phyloP scores from a whole-genome alignment of 2,329 filamentous ascomycete genomes.

The Trichoderma guizhouense region DNA sequence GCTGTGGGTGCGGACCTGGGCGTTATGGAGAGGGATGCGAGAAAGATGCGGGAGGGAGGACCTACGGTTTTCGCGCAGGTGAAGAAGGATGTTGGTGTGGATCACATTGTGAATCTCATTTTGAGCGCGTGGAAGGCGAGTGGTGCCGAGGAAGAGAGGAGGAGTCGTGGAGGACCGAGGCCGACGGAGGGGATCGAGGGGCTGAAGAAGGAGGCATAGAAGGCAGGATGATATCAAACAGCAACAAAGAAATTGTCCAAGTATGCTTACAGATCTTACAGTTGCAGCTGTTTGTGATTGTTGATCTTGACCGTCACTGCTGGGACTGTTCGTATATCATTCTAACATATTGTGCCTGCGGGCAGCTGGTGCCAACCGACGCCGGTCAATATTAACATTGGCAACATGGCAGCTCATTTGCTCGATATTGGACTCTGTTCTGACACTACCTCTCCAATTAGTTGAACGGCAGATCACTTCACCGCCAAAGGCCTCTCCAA shows the following conservation, averaged over 20 bases:
- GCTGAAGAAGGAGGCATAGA: constrained; percentile 30
- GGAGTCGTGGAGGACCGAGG: constrained; percentile 53
- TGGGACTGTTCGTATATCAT: neutral
- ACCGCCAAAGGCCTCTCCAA: neutral
- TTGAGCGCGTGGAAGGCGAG: constrained; percentile 89
- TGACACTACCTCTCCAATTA: neutral
- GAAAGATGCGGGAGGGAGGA: constrained; percentile 92
- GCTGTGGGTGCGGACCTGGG: constrained; percentile 83
- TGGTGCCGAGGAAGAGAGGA: constrained; percentile 65
- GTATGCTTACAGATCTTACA: fast-evolving
- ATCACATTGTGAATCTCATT: constrained; percentile 84
- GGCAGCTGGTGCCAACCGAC: neutral
- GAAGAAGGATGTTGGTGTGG: constrained; percentile 83
- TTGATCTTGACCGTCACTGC: neutral
- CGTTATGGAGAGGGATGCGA: constrained; percentile 92
- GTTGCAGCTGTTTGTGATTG: neutral
- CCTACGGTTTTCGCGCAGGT: constrained; percentile 96
- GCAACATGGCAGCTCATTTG: no score
- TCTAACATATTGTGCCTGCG: neutral
- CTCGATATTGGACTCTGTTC: neutral
- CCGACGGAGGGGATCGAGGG: constrained; percentile 55
- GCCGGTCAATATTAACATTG: neutral
- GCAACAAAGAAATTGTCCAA: neutral
- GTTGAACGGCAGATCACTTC: neutral
- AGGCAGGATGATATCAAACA: neutral